phyloP scores from a whole-genome alignment of 2,329 filamentous ascomycete species.

The Aureobasidium sp. region DNA sequence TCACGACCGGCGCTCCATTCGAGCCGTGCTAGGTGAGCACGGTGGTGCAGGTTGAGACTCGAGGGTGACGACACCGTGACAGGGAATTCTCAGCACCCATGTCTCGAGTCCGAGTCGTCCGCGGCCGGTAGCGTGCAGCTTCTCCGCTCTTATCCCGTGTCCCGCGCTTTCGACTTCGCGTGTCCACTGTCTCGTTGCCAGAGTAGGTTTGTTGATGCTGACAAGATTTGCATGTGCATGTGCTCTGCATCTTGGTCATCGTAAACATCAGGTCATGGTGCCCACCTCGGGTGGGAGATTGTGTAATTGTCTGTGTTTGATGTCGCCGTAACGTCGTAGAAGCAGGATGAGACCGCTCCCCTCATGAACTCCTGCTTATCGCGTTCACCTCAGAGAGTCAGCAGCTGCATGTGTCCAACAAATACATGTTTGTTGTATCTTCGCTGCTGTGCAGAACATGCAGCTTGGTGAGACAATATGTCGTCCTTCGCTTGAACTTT shows the following conservation, averaged over 20 bases:
- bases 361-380: not conserved
- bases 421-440: not conserved
- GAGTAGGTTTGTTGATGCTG: not conserved
- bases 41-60: not conserved
- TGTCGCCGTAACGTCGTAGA: not conserved
- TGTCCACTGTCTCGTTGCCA: not conserved
- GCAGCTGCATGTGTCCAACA: not conserved
- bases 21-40: not conserved
- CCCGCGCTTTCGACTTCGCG: not conserved
- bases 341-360: not conserved
- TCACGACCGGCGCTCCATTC: not conserved
- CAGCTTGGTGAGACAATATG: not conserved
- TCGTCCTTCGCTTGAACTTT: not conserved
- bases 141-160: conserved; percentile 3
- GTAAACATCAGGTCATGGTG: not conserved
- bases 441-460: not conserved
- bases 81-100: not conserved
- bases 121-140: conserved; percentile 11
- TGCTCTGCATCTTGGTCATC: not conserved
- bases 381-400: not conserved
- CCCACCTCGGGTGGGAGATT: not conserved
- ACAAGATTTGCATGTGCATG: not conserved
- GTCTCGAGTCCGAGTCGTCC: conserved; percentile 13
- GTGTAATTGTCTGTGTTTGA: not conserved
- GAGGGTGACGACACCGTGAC: conserved; percentile 10